Evolutionary conservation across 2,329 filamentous ascomycete genomes (phyloP).

Genomic region (Magnaporthiopsis incrustans): DNA sequence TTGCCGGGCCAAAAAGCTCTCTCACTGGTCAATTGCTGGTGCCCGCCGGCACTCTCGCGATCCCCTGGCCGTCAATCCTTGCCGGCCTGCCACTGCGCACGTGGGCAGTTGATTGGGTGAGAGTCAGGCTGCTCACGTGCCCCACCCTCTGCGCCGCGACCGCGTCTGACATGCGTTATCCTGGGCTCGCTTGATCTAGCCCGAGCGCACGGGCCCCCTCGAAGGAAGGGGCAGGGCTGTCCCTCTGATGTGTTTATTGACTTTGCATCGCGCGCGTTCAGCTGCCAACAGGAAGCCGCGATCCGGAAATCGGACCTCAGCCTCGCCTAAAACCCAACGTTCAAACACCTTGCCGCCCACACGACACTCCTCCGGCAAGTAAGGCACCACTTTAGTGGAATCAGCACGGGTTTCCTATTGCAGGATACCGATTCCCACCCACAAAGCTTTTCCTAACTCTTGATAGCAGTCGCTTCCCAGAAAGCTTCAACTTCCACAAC

Average conservation of each 20-base stretch:
- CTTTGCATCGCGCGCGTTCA: neutral
- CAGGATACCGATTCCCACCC: neutral
- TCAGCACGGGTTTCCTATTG: neutral
- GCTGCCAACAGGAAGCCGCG: neutral
- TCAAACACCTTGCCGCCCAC: neutral
- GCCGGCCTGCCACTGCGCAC: conserved; percentile 14
- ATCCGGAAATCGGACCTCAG: neutral
- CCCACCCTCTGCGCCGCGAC: no score
- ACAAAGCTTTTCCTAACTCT: neutral
- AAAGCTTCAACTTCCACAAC: neutral
- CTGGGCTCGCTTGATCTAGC: neutral
- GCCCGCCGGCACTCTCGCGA: neutral
- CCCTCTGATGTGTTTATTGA: neutral
- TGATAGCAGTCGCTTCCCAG: neutral
- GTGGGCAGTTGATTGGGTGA: conserved; percentile 23
- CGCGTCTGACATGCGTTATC: no score
- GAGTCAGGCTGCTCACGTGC: neutral
- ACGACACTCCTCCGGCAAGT: neutral
- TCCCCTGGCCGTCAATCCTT: neutral
- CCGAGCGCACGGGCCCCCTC: neutral
- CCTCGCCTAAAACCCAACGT: neutral
- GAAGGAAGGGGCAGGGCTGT: neutral
- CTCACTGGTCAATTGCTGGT: neutral
- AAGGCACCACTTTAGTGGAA: neutral
- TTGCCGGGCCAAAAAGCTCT: neutral